Percentiles rank a stretch among this genome's conserved stretches.
Conservation (phyloP, 768 basidiomycete species). For the Psilocybe cubensis region DNA sequence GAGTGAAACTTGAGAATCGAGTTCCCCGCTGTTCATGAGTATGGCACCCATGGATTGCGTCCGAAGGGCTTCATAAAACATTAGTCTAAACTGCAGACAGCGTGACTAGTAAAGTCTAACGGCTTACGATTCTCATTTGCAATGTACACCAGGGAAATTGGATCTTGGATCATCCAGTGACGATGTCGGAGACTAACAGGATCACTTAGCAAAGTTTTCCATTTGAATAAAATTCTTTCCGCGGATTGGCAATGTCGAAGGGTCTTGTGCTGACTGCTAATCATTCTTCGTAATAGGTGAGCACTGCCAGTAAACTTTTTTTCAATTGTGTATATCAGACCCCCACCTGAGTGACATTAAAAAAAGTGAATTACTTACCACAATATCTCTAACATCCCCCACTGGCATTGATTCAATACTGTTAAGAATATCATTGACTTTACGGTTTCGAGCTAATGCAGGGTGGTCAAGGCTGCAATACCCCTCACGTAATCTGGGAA, state of each 20-base stretch:
- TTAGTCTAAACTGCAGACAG: too few relatives aligned
- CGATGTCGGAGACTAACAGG: conserved; percentile 10
- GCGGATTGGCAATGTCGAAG: conserved; percentile 5
- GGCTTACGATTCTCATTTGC: conserved; percentile 19
- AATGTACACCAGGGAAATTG: conserved; percentile 19
- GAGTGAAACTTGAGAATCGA: too few relatives aligned
- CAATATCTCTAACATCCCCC: conserved; percentile 6
- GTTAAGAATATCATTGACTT: conserved; percentile 4
- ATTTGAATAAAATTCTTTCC: conserved; percentile 15
- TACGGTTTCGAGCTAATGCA: conserved; percentile 6
- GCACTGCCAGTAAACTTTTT: conserved; percentile 15
- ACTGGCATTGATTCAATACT: conserved; percentile 6
- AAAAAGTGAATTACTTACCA: conserved; percentile 4
- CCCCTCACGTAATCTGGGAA: conserved; percentile 3
- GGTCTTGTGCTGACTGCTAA: neutral
- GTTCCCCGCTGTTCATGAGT: too few relatives aligned
- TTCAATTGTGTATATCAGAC: neutral
- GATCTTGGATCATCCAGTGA: conserved; percentile 19
- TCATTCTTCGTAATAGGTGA: conserved; percentile 4
- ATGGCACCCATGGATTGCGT: too few relatives aligned
- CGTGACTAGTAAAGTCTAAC: too few relatives aligned
- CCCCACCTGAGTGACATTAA: neutral
- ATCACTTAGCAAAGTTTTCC: conserved; percentile 16
- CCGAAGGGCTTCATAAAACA: too few relatives aligned
- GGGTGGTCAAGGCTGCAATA: neutral